These are phyloP conservation scores for Solanum infundibuliforme DNA, from an alignment of 257 asterid genomes.

Conservation along the genomic window DNA sequence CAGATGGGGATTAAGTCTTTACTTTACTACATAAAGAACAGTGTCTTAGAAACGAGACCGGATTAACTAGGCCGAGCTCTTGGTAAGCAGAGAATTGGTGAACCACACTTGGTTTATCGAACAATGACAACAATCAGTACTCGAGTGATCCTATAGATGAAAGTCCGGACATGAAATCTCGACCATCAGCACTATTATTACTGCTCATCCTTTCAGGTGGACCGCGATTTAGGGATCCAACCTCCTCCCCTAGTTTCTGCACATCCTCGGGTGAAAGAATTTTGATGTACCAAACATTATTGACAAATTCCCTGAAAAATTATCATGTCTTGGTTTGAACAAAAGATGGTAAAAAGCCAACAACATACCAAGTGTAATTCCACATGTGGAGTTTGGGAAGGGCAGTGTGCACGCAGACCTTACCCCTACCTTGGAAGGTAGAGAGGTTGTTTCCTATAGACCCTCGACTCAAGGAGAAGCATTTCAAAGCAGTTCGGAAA, in stretches of 20 bases:
- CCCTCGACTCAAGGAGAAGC: not conserved
- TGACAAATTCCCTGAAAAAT: conserved; percentile 71
- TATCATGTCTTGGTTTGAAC: not conserved
- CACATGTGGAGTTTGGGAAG: not conserved
- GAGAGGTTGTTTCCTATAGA: not conserved
- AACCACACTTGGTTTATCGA: not conserved
- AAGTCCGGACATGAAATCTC: conserved; percentile 37
- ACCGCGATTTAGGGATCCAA: conserved; percentile 33
- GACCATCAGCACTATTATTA: conserved; percentile 29
- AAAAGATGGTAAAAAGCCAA: not conserved
- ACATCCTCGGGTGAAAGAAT: conserved; percentile 94
- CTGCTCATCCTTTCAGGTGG: conserved; percentile 41
- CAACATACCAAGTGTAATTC: not conserved
- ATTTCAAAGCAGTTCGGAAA: not conserved
- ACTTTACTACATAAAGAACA: not conserved
- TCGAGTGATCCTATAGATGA: conserved; percentile 69
- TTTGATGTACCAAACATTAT: conserved; percentile 94
- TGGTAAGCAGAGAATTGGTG: not conserved
- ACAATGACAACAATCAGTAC: conserved; percentile 18
- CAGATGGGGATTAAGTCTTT: not conserved
- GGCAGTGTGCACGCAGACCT: not conserved
- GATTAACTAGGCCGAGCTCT: not conserved
- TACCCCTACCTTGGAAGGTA: not conserved
- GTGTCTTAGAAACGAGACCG: not conserved
- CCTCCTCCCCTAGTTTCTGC: conserved; percentile 69